Base-by-base conservation (phyloP, 805 yeast genomes). In the Kluyveromyces dobzhanskii region DNA sequence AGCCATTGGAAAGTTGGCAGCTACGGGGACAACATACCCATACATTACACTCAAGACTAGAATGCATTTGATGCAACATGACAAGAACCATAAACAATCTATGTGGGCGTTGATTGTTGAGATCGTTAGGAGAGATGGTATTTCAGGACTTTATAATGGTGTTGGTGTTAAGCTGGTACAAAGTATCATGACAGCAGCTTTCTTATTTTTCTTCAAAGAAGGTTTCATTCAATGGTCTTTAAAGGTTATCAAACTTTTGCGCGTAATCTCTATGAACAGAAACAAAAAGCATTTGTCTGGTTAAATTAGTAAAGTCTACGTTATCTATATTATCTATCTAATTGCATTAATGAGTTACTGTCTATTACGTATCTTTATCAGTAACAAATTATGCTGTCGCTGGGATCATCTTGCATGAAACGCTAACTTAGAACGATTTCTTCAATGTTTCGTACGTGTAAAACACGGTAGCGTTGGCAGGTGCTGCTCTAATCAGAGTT, bases 21-120 rank as follows among this genome's bases (percentile, higher is more conserved):
- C 97, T n/a, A 88, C 96, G 10, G 70, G 81, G 18, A 71, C 78
- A 41, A 88, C 97, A 0, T 88, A 88, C 60, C 97, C 97, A 3
- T 85, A 86, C 61, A 80, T 87, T 55, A 88, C 97, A 3, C 65
- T 88, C 54, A 85, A 90, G 63, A 70, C 95, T 4, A 80, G 96
- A 57, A 78, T 85, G 83, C 96, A 87, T 64, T 65, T 86, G 51
- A 72, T 71, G 53, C 31, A 40, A 32, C 30, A 38, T 41, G 38
- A 41, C 45, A 27, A 32, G 35, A 28, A 40, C 13, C 35, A 34
- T 4, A 24, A 30, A 12, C 13, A 37, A 24, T 17, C 49, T 41
- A 71, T 76, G 71, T 47, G 61, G 24, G 69, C 65, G 32, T 69
- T 78, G 57, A 68, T 82, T 52, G 60, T 63, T 44, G 70, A 76